Evolutionary conservation across 2,329 filamentous ascomycete genomes (phyloP).

Genomic region (Didymellaceae sp.): DNA sequence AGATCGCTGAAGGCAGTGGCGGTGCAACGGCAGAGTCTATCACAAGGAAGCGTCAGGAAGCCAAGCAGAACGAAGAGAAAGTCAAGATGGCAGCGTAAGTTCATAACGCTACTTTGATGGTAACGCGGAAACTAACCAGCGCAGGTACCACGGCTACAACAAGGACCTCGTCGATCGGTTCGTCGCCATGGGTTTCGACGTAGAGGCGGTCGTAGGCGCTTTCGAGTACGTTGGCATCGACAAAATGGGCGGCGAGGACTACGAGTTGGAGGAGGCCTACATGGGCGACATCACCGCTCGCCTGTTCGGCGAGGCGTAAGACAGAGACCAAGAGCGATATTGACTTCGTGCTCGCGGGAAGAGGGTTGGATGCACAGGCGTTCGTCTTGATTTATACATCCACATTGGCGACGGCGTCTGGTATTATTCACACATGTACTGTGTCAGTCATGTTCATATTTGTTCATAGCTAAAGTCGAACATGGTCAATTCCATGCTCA

Average conservation of each 20-base stretch:
- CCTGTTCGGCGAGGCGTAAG: constrained; percentile 74
- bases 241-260: constrained; percentile 76
- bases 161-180: constrained; percentile 83
- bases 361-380: constrained; percentile 14
- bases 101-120: not conserved
- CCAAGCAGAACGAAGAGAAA: constrained; percentile 65
- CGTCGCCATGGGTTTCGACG: constrained; percentile 87
- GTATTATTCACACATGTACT: constrained; percentile 15
- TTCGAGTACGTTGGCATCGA: constrained; percentile 85
- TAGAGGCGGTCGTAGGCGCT: constrained; percentile 83
- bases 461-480: no score
- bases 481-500: no score
- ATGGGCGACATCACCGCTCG: constrained; percentile 89
- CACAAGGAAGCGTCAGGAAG: constrained; percentile 60
- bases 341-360: not conserved
- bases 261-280: constrained; percentile 86
- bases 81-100: constrained; percentile 62
- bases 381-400: constrained; percentile 15
- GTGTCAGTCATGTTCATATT: constrained; percentile 7
- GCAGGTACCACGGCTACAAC: constrained; percentile 86
- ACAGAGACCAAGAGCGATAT: not conserved
- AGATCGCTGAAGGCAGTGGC: constrained; percentile 61
- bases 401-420: constrained; percentile 23
- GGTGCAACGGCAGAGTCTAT: constrained; percentile 61
- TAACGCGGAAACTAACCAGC: constrained; percentile 34